Base-by-base conservation (phyloP, 2,329 filamentous ascomycete genomes). In the Phyllosticta capitalensis region DNA sequence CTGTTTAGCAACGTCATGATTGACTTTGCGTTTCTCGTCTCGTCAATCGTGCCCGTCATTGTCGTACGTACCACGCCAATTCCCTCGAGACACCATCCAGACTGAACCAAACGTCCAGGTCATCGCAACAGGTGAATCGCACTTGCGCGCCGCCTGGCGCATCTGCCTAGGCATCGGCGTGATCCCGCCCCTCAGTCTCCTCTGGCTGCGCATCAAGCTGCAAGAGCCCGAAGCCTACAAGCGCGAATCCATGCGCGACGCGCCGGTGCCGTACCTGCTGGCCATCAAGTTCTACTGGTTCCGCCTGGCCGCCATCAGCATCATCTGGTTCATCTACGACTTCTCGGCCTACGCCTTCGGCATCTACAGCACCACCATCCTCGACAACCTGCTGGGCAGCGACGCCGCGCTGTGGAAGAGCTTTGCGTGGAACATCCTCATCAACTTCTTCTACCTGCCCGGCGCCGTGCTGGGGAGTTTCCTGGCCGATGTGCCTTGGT, bases 1-100 rank as follows among this genome's bases (percentile, higher is more conserved):
- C 79, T 95, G 64, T 95, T 94, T 72, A 95, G 89, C 53, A 95
- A 95, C 72, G 84, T 88, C 22, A 88, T 91, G 78, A 95, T 95
- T 62, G 89, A 95, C 69, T 82, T 84, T 57, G 91, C 89, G 0
- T 96, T 95, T 64, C 88, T 95, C 1, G 78, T 92, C 59, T 86
- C 89, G 9, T 86, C 89, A 0, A 83, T 95, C 62, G 84, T 94
- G 1, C 89, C 90, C 0, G 85, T 85, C 74, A 76, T 88, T 52
- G 71, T 87, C 26, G 80, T 83, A 62, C 61, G 67, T 68, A 10
- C 20, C 7, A 9, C 1, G 3, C 4, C 38, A 17, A 7, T 14
- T 7, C 38, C 28, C 3, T 54, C 48, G 1, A 24, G n/a, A 7
- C 17, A 7, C 17, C n/a, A 9, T 1, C 24, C 26, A 4, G 5